phyloP scores from a whole-genome alignment of 257 asterid genomes.

The Handroanthus guayacan region DNA sequence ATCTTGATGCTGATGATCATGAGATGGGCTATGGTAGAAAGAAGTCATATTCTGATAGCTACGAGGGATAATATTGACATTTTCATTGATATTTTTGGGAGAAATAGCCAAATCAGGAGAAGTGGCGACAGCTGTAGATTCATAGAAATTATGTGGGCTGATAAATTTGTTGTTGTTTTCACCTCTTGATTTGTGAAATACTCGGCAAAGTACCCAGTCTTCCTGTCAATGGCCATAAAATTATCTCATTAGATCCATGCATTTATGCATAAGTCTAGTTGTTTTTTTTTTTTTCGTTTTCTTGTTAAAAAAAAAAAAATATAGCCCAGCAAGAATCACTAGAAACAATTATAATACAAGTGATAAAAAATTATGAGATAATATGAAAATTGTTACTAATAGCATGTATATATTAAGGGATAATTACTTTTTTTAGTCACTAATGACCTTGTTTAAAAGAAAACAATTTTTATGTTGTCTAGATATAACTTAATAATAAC shows the following conservation, averaged over 20 bases:
- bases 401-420: too few species aligned
- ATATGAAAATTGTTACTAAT: too few species aligned
- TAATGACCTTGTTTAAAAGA: too few species aligned
- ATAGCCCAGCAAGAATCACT: too few species aligned
- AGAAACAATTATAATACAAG: too few species aligned
- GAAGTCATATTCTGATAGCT: conserved; percentile 43
- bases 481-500: too few species aligned
- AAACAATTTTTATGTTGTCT: too few species aligned
- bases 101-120: conserved; percentile 43
- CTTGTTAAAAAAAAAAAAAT: too few species aligned
- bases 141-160: conserved; percentile 32
- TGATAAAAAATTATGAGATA: too few species aligned
- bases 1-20: conserved; percentile 21
- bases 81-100: conserved; percentile 23
- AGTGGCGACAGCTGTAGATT: conserved; percentile 22
- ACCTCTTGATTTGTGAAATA: conserved; percentile 67
- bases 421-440: too few species aligned
- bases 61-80: background rate
- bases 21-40: conserved; percentile 33
- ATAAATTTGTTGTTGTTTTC: conserved; percentile 52
- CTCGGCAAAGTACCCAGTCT: conserved; percentile 93
- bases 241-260: background rate
- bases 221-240: conserved; percentile 56
- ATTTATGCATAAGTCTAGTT: too few species aligned
- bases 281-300: too few species aligned